Evolutionary conservation across 495 filamentous ascomycete genomes (phyloP), one percentile per base, ranked within the genome.

Genomic region (Physcia stellaris): DNA sequence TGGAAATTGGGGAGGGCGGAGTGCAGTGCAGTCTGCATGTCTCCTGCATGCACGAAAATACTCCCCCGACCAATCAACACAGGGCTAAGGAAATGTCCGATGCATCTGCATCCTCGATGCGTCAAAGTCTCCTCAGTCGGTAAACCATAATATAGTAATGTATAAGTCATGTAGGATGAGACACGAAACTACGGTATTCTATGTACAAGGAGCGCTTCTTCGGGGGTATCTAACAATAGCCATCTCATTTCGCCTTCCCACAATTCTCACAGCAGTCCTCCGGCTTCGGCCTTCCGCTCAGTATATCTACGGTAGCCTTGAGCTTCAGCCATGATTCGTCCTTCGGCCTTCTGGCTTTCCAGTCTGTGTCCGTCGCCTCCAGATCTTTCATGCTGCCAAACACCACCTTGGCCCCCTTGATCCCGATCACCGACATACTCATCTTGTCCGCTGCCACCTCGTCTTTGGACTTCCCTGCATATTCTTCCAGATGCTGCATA

Each of bases 301-400:
- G 57, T 9, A 79, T 79, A 58, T 96, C 82, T 2, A 94, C 86
- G 24, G 84, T 76, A 17, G 75, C 64, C 62, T 85, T 86, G 51
- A 92, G 62, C 19, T 67, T 66, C 35, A 86, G 59, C 92, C 92
- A 99, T 59, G 82, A 87, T 41, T 86, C 86, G 4, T 75, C 54
- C 60, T 76, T 86, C 18, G 92, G 92, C 31, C 92, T 69, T 32
- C 92, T 66, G 49, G 86, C 80, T 41, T 71, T 67, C 92, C 92
- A 99, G 62, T 96, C 86, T 12, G 92, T 99, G 54, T 90, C 86
- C 17, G 78, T 75, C 32, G 68, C 72, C 57, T 95, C 90, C 26
- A 81, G 57, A 19, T 80, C 63, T 34, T 75, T 63, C 75, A 96
- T 83, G 0, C 83, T 63, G 7, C 75, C 80, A 59, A 96, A 93